These are phyloP conservation scores for Cladorrhinum samala DNA, from an alignment of 495 filamentous ascomycete species.

Conservation along the genomic window DNA sequence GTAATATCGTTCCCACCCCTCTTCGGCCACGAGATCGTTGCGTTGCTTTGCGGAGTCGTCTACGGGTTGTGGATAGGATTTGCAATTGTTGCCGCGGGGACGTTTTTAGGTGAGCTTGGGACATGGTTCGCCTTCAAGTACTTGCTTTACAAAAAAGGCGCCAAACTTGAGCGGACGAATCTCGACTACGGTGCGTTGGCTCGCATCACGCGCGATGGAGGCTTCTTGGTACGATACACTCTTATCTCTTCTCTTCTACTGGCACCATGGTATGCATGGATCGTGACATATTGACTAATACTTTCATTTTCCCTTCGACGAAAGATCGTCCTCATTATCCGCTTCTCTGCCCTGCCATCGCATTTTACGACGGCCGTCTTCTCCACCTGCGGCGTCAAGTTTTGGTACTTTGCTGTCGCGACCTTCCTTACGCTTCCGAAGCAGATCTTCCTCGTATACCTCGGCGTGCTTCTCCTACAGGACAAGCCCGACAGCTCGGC, in stretches of 20 bases:
- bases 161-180: conserved; percentile 26
- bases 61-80: conserved; percentile 29
- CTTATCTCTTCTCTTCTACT: not conserved
- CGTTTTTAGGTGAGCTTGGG: conserved; percentile 26
- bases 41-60: conserved; percentile 28
- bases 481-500: conserved; percentile 16
- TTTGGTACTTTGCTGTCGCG: conserved; percentile 27
- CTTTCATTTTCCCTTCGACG: too few species aligned
- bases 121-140: conserved; percentile 29
- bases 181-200: conserved; percentile 27
- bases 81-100: conserved; percentile 27
- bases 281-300: too few species aligned
- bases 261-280: too few species aligned
- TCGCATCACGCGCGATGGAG: conserved; percentile 23
- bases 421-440: conserved; percentile 30
- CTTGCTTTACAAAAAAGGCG: conserved; percentile 15
- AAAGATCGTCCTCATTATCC: conserved; percentile 27
- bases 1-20: conserved; percentile 30
- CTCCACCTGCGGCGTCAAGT: conserved; percentile 29
- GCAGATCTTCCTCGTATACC: conserved; percentile 30
- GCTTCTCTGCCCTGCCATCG: conserved; percentile 28
- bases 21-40: conserved; percentile 30
- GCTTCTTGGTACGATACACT: conserved; percentile 19
- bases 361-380: conserved; percentile 32
- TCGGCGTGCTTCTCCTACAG: conserved; percentile 26